Conservation (phyloP, 2,329 filamentous ascomycete genomes). For the Paecilomyces sp. region DNA sequence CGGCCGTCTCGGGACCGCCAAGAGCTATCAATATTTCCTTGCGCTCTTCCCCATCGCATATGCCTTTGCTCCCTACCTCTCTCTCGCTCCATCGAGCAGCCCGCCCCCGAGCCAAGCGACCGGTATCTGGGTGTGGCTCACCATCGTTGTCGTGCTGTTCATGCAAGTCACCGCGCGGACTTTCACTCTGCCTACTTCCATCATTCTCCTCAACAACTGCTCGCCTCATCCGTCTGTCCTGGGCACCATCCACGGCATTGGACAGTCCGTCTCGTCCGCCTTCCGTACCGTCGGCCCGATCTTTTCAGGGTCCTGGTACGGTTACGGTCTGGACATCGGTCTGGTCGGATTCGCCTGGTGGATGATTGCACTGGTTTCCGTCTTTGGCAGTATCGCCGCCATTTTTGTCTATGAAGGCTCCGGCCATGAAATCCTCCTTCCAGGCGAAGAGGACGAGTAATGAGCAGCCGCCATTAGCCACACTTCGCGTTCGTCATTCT, state of each 20-base stretch:
- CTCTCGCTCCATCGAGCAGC: conserved; percentile 55
- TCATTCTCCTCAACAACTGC: conserved; percentile 55
- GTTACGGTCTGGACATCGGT: conserved; percentile 46
- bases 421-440: conserved; percentile 50
- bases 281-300: conserved; percentile 53
- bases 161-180: conserved; percentile 67
- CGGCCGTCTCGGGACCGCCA: conserved; percentile 58
- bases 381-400: conserved; percentile 52
- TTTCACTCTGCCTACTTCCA: conserved; percentile 55
- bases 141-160: conserved; percentile 57
- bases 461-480: neutral
- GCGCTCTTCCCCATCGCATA: conserved; percentile 67
- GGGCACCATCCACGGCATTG: conserved; percentile 53
- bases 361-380: conserved; percentile 47
- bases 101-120: conserved; percentile 31
- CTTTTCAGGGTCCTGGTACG: conserved; percentile 49
- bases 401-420: conserved; percentile 58
- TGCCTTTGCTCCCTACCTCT: conserved; percentile 63
- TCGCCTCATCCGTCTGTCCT: conserved; percentile 54
- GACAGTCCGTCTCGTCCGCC: conserved; percentile 48
- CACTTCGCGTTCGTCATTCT: neutral
- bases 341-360: conserved; percentile 54
- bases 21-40: conserved; percentile 60
- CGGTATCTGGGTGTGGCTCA: conserved; percentile 53
- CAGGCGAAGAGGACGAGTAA: conserved; percentile 28